Conservation (phyloP, 2,329 filamentous ascomycete species). For the Venturia asperata region DNA sequence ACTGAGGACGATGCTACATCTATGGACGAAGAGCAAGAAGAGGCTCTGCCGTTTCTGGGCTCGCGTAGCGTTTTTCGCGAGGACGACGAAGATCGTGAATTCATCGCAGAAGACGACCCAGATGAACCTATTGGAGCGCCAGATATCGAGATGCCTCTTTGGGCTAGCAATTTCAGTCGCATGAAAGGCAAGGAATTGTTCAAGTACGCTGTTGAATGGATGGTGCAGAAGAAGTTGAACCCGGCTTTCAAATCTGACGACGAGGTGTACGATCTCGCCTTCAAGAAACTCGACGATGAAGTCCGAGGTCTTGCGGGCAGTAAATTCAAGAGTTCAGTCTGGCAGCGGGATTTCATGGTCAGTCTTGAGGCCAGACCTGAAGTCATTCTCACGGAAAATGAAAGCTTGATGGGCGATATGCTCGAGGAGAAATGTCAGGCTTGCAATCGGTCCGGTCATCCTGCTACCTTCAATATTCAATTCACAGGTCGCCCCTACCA, state of each 20-base stretch:
- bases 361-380: conserved; percentile 60
- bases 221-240: conserved; percentile 71
- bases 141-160: conserved; percentile 53
- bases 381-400: conserved; percentile 45
- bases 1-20: conserved; percentile 22
- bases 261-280: conserved; percentile 59
- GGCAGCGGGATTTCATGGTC: conserved; percentile 59
- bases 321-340: conserved; percentile 64
- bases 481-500: conserved; percentile 62
- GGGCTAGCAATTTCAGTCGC: conserved; percentile 60
- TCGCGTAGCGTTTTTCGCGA: conserved; percentile 42
- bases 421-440: conserved; percentile 51
- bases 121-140: conserved; percentile 46
- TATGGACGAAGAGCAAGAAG: conserved; percentile 20
- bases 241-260: conserved; percentile 59
- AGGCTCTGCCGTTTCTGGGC: conserved; percentile 22
- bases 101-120: conserved; percentile 57
- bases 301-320: conserved; percentile 60
- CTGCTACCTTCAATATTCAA: conserved; percentile 56
- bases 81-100: conserved; percentile 55
- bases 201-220: conserved; percentile 68
- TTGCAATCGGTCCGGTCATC: conserved; percentile 62
- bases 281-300: conserved; percentile 65
- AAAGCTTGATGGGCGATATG: conserved; percentile 26
- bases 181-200: conserved; percentile 67